Percentiles rank a stretch among this genome's conserved stretches.
phyloP scores from a whole-genome alignment of 495 filamentous ascomycete genomes.

The Tetracladium setigerum region DNA sequence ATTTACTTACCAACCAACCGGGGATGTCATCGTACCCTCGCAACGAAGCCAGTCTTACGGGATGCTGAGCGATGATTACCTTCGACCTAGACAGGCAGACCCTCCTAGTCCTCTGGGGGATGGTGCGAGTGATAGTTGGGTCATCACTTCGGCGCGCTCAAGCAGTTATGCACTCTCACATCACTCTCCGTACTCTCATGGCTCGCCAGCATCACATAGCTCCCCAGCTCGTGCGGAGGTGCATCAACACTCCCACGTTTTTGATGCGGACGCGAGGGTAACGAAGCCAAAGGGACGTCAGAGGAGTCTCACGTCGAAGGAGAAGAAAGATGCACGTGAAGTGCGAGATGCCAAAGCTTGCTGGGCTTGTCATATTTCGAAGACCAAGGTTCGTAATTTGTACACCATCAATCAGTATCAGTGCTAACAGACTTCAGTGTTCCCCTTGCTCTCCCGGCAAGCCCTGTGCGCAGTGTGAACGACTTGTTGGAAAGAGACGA shows the following conservation, averaged over 20 bases:
- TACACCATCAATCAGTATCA: background rate
- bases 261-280: constrained; percentile 3
- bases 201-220: too few relatives aligned
- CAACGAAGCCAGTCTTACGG: too few relatives aligned
- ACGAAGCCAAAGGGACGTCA: constrained; percentile 18
- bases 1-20: too few relatives aligned
- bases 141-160: constrained; percentile 1
- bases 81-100: background rate
- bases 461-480: constrained; percentile 19
- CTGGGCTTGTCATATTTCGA: constrained; percentile 24
- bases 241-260: constrained; percentile 14
- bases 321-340: constrained; percentile 19
- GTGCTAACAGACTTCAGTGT: constrained; percentile 4
- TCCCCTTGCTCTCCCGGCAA: constrained; percentile 20
- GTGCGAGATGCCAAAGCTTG: constrained; percentile 21
- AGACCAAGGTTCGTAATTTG: constrained; percentile 16
- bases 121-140: constrained; percentile 12
- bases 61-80: too few relatives aligned
- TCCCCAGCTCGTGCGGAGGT: constrained; percentile 6
- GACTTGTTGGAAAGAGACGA: constrained; percentile 20
- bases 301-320: constrained; percentile 11
- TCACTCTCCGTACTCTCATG: background rate
- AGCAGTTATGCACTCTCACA: constrained; percentile 7
- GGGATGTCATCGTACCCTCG: too few relatives aligned
- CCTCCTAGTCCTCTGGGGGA: constrained; percentile 5